A percentile compares a stretch with the other conserved stretches of the same genome.
These are phyloP conservation scores for Podila horticola DNA, from an alignment of 192 early-diverging fungal species.

Conservation along the genomic window DNA sequence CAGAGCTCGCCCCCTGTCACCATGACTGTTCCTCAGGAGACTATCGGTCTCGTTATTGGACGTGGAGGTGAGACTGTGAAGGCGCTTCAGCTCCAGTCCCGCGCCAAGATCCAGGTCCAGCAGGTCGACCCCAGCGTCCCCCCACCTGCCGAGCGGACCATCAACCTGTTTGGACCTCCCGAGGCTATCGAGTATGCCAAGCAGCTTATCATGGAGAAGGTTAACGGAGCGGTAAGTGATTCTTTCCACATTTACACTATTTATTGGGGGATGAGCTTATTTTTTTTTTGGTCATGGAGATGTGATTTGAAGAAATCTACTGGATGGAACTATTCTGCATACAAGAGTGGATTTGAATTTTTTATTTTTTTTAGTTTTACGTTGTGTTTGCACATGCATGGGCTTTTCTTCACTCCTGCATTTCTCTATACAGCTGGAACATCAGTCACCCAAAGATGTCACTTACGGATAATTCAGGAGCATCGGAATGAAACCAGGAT, in stretches of 20 bases:
- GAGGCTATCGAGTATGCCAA: conserved; percentile 59
- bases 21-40: conserved; percentile 69
- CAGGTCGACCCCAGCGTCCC: conserved; percentile 48
- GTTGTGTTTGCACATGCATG: too few relatives aligned
- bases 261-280: neutral
- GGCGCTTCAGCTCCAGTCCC: conserved; percentile 67
- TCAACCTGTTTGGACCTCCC: conserved; percentile 58
- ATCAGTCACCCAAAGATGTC: too few relatives aligned
- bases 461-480: too few relatives aligned
- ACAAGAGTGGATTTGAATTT: too few relatives aligned
- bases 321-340: too few relatives aligned
- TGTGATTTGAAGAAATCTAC: neutral
- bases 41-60: conserved; percentile 65
- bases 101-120: conserved; percentile 70
- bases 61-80: conserved; percentile 71
- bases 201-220: conserved; percentile 62
- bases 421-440: too few relatives aligned
- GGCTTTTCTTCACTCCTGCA: too few relatives aligned
- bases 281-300: neutral
- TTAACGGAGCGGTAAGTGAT: conserved; percentile 54
- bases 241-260: neutral
- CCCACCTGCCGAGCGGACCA: conserved; percentile 54
- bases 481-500: too few relatives aligned
- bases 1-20: conserved; percentile 57
- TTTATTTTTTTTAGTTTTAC: too few relatives aligned